Base-by-base conservation (phyloP, 2,329 filamentous ascomycete genomes). In the Aspergillus latus region DNA sequence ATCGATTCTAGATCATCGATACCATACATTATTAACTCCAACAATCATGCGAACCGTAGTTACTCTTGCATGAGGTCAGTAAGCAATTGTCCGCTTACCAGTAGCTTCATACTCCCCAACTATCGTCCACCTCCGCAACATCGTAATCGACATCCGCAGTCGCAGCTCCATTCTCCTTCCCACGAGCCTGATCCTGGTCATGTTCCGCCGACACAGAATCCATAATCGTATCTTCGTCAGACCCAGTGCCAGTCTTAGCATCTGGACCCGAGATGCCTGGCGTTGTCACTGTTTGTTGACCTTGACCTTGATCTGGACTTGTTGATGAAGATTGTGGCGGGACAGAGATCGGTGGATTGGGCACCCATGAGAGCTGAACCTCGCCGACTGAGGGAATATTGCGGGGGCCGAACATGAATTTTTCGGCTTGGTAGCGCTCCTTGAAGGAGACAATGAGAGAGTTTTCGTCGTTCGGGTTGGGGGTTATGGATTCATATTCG, bases 281-380 rank as follows among this genome's bases (percentile, higher is more conserved):
- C 26, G 60, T 51, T 7, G 60, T 30, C 8, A 62, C 34, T 11
- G 40, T 4, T 30, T 16, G 21, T 28, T 48, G 4, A 2, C 21
- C 21, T 21, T 21, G 21, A 21, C 21, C 21, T 60, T 26, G 10
- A 4, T 21, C 26, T 37, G 42, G 39, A 13, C 16, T 8, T 29
- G 49, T 7, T 46, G 49, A 44, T 39, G 34, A 30, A 7, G 47
- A 37, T 5, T 29, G 8, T 10, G 49, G 11, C 1, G 62, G 49
- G n/a, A 63, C 32, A 7, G 63, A 48, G 16, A 70, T 63, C 3
- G 68, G 70, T 1, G 68, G 69, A 29, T 75, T 75, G 36, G 76
- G 68, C n/a, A 82, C 70, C 84, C 84, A 86, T 2, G 75, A 72
- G 42, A 85, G 71, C 46, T 84, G 80, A 28, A 84, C 74, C 43